phyloP scores from a whole-genome alignment of 768 basidiomycete species.

The Rhodotorula diobovata region DNA sequence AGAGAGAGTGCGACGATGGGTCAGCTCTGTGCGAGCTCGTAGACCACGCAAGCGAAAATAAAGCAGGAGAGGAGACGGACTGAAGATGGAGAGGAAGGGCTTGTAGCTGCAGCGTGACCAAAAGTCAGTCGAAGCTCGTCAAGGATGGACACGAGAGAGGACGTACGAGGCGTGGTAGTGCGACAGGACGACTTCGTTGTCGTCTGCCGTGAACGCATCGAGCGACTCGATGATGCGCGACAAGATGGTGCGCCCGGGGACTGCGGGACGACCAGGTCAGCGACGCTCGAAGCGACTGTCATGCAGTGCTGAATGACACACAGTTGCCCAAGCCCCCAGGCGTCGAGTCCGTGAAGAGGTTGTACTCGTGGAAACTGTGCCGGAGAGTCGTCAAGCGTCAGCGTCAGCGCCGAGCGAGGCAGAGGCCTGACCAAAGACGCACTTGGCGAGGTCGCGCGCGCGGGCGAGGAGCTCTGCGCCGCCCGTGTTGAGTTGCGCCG shows the following conservation, averaged over 20 bases:
- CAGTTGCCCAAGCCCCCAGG: slow-evolving; percentile 69
- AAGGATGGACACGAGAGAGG: no score
- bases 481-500: slow-evolving; percentile 61
- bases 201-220: slow-evolving; percentile 71
- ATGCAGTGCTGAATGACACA: no score
- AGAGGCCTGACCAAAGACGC: background rate
- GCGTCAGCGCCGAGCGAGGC: no score
- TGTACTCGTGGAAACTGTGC: slow-evolving; percentile 63
- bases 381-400: background rate
- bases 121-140: background rate
- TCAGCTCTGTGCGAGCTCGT: background rate
- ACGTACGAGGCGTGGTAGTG: slow-evolving; percentile 63
- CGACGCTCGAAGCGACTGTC: background rate
- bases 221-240: slow-evolving; percentile 67
- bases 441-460: slow-evolving; percentile 65
- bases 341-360: slow-evolving; percentile 61
- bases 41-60: background rate
- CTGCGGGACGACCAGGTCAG: slow-evolving; percentile 48
- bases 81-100: slow-evolving; percentile 80
- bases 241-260: slow-evolving; percentile 75
- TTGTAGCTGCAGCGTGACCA: slow-evolving; percentile 56
- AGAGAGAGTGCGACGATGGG: background rate
- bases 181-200: slow-evolving; percentile 72
- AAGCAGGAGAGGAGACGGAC: background rate
- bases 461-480: slow-evolving; percentile 61